A percentile compares a stretch with the other conserved stretches of the same genome.
Evolutionary conservation across 805 yeast genomes (phyloP).

Genomic region (Ogataea nitratoaversa): DNA sequence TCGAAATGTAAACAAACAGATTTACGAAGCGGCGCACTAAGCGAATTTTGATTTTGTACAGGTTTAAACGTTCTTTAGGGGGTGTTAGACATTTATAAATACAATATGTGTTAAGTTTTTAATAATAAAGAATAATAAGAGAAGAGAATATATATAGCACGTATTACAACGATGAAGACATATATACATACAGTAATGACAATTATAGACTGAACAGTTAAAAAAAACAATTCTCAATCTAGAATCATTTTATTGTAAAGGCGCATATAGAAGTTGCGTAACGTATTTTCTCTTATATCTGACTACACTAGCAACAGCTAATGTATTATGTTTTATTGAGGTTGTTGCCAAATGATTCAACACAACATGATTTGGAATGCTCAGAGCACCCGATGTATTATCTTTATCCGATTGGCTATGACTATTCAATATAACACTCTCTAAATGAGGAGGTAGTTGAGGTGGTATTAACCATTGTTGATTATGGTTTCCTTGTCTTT

Average conservation of each 20-base stretch:
- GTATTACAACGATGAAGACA: too few species aligned
- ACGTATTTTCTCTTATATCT: constrained; percentile 85
- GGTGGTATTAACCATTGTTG: constrained; percentile 78
- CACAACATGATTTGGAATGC: constrained; percentile 93
- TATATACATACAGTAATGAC: too few species aligned
- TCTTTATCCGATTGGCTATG: constrained; percentile 59
- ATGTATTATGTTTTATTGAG: constrained; percentile 85
- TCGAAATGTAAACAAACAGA: neutral
- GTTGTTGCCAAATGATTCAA: constrained; percentile 94
- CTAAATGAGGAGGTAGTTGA: constrained; percentile 93
- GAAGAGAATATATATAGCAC: too few species aligned
- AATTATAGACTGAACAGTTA: too few species aligned
- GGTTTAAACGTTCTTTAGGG: too few species aligned
- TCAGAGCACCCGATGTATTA: constrained; percentile 83
- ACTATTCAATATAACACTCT: constrained; percentile 84
- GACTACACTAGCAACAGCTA: constrained; percentile 89
- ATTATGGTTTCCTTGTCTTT: constrained; percentile 47
- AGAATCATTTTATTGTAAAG: constrained; percentile 45
- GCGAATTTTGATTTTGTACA: neutral
- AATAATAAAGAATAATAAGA: too few species aligned
- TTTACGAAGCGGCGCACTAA: too few species aligned
- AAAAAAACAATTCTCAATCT: neutral
- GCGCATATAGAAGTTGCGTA: constrained; percentile 90
- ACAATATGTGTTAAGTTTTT: too few species aligned
- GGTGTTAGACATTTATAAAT: too few species aligned